Evolutionary conservation across 768 basidiomycete species (phyloP).

Genomic region (Coprinopsis sp.): DNA sequence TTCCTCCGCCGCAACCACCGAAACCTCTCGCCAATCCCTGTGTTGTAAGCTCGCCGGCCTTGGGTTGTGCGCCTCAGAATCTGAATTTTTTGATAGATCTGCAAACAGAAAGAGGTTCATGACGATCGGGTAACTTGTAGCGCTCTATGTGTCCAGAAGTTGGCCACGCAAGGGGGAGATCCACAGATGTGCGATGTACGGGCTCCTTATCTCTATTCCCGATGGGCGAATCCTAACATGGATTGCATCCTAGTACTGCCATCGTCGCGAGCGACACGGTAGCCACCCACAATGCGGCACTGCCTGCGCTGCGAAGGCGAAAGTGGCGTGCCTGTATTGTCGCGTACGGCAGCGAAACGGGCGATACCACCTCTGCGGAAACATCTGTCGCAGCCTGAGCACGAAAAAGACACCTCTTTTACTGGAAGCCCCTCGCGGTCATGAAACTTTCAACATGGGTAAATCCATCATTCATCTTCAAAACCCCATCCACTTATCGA

Average conservation of each 20-base stretch:
- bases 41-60: no score
- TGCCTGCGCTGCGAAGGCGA: slow-evolving; percentile 19
- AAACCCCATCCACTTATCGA: no score
- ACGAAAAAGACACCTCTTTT: slow-evolving; percentile 17
- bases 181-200: slow-evolving; percentile 22
- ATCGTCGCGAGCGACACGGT: slow-evolving; percentile 18
- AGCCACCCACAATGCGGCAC: slow-evolving; percentile 23
- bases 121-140: slow-evolving; percentile 23
- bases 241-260: slow-evolving; percentile 20
- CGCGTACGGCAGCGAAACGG: slow-evolving; percentile 22
- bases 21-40: no score
- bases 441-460: slow-evolving; percentile 18
- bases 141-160: slow-evolving; percentile 20
- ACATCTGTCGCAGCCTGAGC: slow-evolving; percentile 15
- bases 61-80: no score
- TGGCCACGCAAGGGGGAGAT: slow-evolving; percentile 18
- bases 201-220: background rate
- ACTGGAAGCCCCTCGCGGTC: slow-evolving; percentile 17
- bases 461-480: no score
- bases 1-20: no score
- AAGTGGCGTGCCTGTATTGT: slow-evolving; percentile 23
- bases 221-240: background rate
- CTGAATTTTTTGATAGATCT: slow-evolving; percentile 6
- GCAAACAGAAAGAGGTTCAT: slow-evolving; percentile 10
- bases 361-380: slow-evolving; percentile 21